Evolutionary conservation across 768 basidiomycete genomes (phyloP), one percentile per base, ranked within the genome.

Genomic region (Gelatoporia subvermispora): DNA sequence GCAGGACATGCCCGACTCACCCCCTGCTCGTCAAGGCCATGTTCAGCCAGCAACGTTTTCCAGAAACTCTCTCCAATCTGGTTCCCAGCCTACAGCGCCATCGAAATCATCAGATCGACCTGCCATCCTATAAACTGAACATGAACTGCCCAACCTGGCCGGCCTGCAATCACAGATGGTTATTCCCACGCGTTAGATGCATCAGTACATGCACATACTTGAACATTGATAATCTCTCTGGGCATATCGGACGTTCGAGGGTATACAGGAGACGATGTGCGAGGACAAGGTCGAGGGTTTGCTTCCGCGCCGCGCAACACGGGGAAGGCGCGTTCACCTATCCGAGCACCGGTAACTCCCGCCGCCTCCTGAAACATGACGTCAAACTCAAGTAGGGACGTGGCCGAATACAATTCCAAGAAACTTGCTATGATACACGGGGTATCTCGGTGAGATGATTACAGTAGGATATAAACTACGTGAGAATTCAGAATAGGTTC

Each of bases 1-100:
- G 35, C n/a, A 41, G 17, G 22, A 25, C 2, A 28, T 23, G n/a
- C 1, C 18, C 18, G 4, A 47, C 62, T 48, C 44, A 92, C 88
- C 62, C 89, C 87, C 11, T 74, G 68, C 18, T 79, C 68, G 60
- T 86, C 82, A 43, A 93, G 73, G 0, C 91, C 92, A 65, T 93
- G 92, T 68, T 93, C 90, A 15, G 81, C 78, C 20, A 96, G 75
- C 48, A 95, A 79, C 77, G 85, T 83, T 51, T 84, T 74, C 93
- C 93, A 96, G 66, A 95, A 98, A 39, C 77, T 76, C 59, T 89
- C 87, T 45, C 92, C 91, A 38, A 89, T 79, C 67, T 84, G 83
- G 59, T 85, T 86, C 54, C 85, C 82, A 23, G 85, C 85, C 81
- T 45, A 37, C 44, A 51, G 50, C 52, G 48, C 52, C 45, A 55